Evolutionary conservation across 768 basidiomycete species (phyloP).

Genomic region (Ramaria sp.): DNA sequence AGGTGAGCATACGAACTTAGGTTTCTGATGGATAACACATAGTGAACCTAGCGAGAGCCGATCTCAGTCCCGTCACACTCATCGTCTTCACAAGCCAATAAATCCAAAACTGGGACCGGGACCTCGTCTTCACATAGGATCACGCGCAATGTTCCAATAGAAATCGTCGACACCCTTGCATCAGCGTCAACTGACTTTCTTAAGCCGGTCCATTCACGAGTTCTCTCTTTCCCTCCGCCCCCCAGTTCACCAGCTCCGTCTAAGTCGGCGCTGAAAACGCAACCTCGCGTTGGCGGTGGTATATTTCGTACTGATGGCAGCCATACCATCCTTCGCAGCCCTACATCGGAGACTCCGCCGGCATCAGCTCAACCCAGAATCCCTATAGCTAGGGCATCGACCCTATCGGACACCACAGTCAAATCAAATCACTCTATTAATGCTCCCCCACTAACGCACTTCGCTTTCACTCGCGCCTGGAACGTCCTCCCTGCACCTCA

Average conservation of each 20-base stretch:
- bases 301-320: constrained; percentile 60
- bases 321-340: constrained; percentile 41
- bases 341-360: constrained; percentile 1
- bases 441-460: constrained; percentile 35
- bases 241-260: constrained; percentile 14
- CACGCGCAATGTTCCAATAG: constrained; percentile 38
- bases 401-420: not conserved
- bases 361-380: not conserved
- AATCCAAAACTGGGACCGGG: constrained; percentile 18
- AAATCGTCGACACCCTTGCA: constrained; percentile 35
- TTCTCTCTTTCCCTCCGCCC: constrained; percentile 25
- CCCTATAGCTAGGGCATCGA: not conserved
- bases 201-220: constrained; percentile 20
- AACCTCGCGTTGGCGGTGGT: constrained; percentile 52
- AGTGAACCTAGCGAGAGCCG: not conserved
- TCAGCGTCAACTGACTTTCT: constrained; percentile 10
- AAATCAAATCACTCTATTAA: not conserved
- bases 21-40: not conserved
- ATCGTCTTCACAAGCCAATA: not conserved
- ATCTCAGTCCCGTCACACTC: constrained; percentile 13
- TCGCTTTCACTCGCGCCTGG: constrained; percentile 59
- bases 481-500: constrained; percentile 27
- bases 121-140: constrained; percentile 30
- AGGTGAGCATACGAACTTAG: constrained; percentile 8
- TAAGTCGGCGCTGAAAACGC: constrained; percentile 52